These are phyloP conservation scores for Escovopsis weberi DNA, from an alignment of 2,329 filamentous ascomycete species.

Conservation along the genomic window DNA sequence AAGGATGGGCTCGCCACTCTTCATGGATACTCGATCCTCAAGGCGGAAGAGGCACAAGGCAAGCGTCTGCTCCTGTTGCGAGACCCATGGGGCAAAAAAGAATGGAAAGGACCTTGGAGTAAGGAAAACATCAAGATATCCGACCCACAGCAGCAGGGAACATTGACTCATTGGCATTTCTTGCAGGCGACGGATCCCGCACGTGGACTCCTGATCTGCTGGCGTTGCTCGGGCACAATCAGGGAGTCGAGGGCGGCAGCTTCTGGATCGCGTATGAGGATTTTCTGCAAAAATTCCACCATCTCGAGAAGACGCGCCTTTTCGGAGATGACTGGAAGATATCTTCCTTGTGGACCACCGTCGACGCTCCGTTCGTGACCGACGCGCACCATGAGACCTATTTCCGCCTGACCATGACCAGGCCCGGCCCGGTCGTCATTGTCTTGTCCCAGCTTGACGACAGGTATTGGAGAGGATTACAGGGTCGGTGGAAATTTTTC, in stretches of 20 bases:
- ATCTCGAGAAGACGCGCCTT: constrained; percentile 43
- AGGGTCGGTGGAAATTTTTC: constrained; percentile 41
- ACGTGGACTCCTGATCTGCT: constrained; percentile 77
- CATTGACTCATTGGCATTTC: not conserved
- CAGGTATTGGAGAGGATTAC: constrained; percentile 41
- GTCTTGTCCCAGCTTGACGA: constrained; percentile 43
- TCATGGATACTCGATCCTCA: constrained; percentile 49
- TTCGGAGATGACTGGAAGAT: constrained; percentile 41
- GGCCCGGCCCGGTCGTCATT: constrained; percentile 36
- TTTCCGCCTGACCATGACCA: constrained; percentile 36
- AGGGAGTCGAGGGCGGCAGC: constrained; percentile 62
- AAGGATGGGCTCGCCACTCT: constrained; percentile 42
- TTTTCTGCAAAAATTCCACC: constrained; percentile 42
- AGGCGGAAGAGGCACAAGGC: constrained; percentile 40
- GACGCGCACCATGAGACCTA: constrained; percentile 39
- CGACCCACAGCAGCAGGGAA: no score
- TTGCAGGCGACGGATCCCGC: constrained; percentile 53
- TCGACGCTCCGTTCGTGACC: constrained; percentile 40
- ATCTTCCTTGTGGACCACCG: constrained; percentile 32
- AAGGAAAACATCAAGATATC: constrained; percentile 3
- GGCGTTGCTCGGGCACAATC: constrained; percentile 48
- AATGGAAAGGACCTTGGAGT: constrained; percentile 72
- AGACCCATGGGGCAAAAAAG: constrained; percentile 70
- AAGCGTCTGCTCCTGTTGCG: constrained; percentile 49
- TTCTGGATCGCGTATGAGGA: constrained; percentile 48